These are phyloP conservation scores for Aspergillus steynii DNA, from an alignment of 495 filamentous ascomycete genomes.

Conservation along the genomic window DNA sequence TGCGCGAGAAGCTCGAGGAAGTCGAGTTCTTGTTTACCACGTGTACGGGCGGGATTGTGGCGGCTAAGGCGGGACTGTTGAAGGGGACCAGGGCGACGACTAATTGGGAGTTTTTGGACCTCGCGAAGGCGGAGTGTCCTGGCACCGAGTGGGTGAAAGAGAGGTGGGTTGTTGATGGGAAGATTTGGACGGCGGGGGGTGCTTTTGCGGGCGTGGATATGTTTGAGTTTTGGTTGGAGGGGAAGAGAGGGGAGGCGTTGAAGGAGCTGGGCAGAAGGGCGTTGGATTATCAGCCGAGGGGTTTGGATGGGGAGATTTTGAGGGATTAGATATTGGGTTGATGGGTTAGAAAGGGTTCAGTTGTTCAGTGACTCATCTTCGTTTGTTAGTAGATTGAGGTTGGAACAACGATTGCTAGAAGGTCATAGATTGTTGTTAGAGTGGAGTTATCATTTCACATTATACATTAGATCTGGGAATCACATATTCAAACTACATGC, in stretches of 20 bases:
- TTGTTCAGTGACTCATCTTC: too few relatives aligned
- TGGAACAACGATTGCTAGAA: too few relatives aligned
- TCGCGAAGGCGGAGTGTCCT: background rate
- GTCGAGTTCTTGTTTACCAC: conserved; percentile 3
- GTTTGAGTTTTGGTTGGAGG: conserved; percentile 1
- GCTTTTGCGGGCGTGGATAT: conserved; percentile 4
- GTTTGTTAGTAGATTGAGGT: too few relatives aligned
- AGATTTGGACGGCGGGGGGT: conserved; percentile 1
- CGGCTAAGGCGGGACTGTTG: background rate
- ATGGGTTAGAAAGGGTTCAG: too few relatives aligned
- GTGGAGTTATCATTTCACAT: background rate
- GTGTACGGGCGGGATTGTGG: background rate
- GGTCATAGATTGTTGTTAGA: background rate
- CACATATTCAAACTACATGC: background rate
- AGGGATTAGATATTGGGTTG: background rate
- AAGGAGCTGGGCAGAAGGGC: background rate
- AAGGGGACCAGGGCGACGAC: background rate
- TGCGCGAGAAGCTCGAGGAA: background rate
- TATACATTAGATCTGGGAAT: background rate
- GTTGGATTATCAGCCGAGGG: background rate
- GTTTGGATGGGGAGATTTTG: background rate
- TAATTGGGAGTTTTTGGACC: background rate
- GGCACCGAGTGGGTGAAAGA: background rate
- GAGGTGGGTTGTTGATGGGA: conserved; percentile 2
- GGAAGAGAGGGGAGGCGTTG: background rate